phyloP scores from a whole-genome alignment of 108 stramenopile genomes.

The Fistulifera solaris region DNA sequence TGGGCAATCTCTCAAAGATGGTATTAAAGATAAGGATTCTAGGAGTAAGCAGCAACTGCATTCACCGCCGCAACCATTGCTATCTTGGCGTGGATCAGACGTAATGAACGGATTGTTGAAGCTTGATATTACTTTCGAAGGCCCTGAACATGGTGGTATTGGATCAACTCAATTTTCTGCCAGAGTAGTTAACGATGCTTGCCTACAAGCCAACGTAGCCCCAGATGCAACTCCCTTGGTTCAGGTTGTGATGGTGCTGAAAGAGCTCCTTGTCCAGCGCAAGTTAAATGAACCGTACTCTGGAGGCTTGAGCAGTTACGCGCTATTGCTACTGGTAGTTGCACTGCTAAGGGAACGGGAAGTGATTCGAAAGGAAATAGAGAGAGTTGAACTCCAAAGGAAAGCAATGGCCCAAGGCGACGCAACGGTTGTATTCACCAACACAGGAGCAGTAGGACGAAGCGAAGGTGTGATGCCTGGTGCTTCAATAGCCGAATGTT shows the following conservation, averaged over 20 bases:
- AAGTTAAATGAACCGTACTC: constrained; percentile 92
- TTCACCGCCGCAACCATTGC: constrained; percentile 12
- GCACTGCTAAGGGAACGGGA: constrained; percentile 71
- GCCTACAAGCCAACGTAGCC: constrained; percentile 45
- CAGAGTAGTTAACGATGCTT: constrained; percentile 66
- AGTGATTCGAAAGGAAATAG: constrained; percentile 64
- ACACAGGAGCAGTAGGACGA: background rate
- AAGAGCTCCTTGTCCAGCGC: constrained; percentile 81
- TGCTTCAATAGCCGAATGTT: background rate
- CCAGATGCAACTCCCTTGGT: constrained; percentile 67
- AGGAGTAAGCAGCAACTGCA: constrained; percentile 14
- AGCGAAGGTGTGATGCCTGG: background rate
- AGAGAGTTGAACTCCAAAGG: constrained; percentile 58
- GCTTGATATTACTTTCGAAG: constrained; percentile 93
- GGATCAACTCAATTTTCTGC: constrained; percentile 76
- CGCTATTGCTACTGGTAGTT: constrained; percentile 78
- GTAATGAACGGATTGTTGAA: constrained; percentile 75
- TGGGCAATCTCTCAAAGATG: background rate
- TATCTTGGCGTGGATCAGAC: constrained; percentile 74
- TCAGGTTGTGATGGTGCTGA: constrained; percentile 78
- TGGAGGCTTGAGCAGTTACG: constrained; percentile 92
- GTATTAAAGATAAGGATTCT: background rate
- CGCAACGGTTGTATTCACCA: constrained; percentile 10
- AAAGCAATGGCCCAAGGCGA: constrained; percentile 34
- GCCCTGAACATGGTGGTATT: constrained; percentile 87